Evolutionary conservation across 371 early-diverging fungal genomes (phyloP).

Genomic region (Zychaea mexicana): DNA sequence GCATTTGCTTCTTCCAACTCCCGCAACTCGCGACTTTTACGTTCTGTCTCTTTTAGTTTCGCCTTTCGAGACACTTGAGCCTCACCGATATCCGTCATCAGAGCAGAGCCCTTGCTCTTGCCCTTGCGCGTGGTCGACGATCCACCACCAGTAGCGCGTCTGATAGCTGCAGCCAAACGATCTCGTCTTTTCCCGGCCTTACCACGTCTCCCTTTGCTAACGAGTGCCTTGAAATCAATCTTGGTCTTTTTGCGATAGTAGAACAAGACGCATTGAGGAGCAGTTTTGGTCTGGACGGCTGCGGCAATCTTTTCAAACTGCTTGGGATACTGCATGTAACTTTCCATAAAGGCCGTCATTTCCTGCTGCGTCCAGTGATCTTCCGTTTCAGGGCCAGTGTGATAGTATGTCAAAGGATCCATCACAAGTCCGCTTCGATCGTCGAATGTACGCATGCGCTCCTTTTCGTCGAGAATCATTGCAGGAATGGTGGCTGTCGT

Average conservation of each 20-base stretch:
- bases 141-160: conserved; percentile 38
- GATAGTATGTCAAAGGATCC: conserved; percentile 67
- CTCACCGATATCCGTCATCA: conserved; percentile 67
- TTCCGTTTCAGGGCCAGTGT: conserved; percentile 54
- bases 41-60: conserved; percentile 51
- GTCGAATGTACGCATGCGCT: conserved; percentile 61
- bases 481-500: conserved; percentile 78
- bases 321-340: conserved; percentile 84
- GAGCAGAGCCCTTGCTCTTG: conserved; percentile 65
- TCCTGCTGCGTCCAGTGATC: conserved; percentile 86
- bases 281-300: conserved; percentile 76
- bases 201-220: conserved; percentile 55
- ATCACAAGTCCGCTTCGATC: conserved; percentile 65
- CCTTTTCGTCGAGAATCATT: conserved; percentile 70
- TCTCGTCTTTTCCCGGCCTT: conserved; percentile 44
- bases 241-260: conserved; percentile 92
- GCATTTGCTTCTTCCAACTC: conserved; percentile 47
- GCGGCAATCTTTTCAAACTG: conserved; percentile 88
- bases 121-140: conserved; percentile 32
- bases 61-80: conserved; percentile 54
- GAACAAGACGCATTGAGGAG: conserved; percentile 85
- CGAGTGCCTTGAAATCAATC: conserved; percentile 79
- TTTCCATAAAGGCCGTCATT: conserved; percentile 73
- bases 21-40: conserved; percentile 40
- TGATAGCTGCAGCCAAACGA: conserved; percentile 46